Evolutionary conservation across 768 basidiomycete species (phyloP).

Genomic region (Galerina sulciceps): DNA sequence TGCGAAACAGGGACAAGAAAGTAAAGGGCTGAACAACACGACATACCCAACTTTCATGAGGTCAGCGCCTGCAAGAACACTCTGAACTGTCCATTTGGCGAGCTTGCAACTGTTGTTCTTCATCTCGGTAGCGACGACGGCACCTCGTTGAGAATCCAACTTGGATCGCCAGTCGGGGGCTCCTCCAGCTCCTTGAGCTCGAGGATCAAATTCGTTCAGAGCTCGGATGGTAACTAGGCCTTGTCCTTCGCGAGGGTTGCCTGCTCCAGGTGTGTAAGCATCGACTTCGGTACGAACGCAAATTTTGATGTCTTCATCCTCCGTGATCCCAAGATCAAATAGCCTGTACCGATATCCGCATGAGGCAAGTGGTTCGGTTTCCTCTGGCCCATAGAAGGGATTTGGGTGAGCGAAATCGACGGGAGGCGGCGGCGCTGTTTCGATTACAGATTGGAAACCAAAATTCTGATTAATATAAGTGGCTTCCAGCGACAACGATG

Average conservation of each 20-base stretch:
- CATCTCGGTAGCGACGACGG: conserved; percentile 99
- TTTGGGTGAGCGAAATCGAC: conserved; percentile 86
- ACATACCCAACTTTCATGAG: conserved; percentile 93
- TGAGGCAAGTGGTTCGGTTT: conserved; percentile 93
- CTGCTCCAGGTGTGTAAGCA: conserved; percentile 71
- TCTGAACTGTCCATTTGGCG: conserved; percentile 96
- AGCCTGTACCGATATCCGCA: conserved; percentile 97
- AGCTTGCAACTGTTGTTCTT: conserved; percentile 99
- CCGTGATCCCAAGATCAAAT: conserved; percentile 89
- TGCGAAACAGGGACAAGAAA: conserved; percentile 10
- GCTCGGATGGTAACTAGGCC: conserved; percentile 91
- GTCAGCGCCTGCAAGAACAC: conserved; percentile 93
- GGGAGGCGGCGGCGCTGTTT: conserved; percentile 62
- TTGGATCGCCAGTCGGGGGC: conserved; percentile 99
- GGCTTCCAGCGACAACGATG: conserved; percentile 93
- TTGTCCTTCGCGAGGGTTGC: conserved; percentile 68
- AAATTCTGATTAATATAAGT: conserved; percentile 99
- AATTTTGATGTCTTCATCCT: conserved; percentile 90
- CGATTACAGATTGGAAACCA: conserved; percentile 91
- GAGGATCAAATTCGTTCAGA: conserved; percentile 95
- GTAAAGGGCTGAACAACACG: conserved; percentile 5
- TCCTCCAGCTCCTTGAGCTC: conserved; percentile 87
- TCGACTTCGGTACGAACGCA: conserved; percentile 97
- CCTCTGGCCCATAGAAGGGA: conserved; percentile 93
- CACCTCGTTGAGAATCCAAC: conserved; percentile 93